Conservation (phyloP, 306 rosid species). For the Prunus salicina region DNA sequence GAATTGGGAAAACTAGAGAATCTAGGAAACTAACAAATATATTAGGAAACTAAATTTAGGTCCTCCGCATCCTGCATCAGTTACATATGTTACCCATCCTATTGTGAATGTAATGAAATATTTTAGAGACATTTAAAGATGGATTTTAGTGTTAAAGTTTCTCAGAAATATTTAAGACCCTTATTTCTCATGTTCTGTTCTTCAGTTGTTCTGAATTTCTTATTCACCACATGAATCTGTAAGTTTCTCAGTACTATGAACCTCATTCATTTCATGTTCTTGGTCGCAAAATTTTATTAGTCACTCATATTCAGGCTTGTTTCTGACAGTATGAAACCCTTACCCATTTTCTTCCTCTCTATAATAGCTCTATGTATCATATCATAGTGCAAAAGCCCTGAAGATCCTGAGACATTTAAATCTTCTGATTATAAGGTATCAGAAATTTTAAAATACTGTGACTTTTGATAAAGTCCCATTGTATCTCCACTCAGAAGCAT, state of each 20-base stretch:
- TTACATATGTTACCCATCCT: not conserved
- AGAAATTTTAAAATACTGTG: not conserved
- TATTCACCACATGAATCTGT: not conserved
- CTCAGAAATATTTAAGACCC: not conserved
- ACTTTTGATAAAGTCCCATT: not conserved
- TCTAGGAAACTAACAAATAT: too few relatives aligned
- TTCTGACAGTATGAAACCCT: not conserved
- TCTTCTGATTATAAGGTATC: too few relatives aligned
- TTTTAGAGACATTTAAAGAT: not conserved
- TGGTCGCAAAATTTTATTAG: not conserved
- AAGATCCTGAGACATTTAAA: too few relatives aligned
- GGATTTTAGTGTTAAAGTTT: not conserved
- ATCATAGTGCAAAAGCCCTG: not conserved
- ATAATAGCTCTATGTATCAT: not conserved
- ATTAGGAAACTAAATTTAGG: too few relatives aligned
- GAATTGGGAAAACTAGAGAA: too few relatives aligned
- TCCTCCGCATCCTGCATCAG: too few relatives aligned
- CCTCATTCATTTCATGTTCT: not conserved
- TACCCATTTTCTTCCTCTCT: not conserved
- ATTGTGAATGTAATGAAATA: not conserved
- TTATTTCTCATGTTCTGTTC: not conserved
- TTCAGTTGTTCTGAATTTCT: not conserved
- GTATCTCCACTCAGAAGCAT: not conserved
- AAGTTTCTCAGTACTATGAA: not conserved
- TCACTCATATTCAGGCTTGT: not conserved